Base-by-base conservation (phyloP, 2,329 filamentous ascomycete species). In the Trichophaea hybrida region DNA sequence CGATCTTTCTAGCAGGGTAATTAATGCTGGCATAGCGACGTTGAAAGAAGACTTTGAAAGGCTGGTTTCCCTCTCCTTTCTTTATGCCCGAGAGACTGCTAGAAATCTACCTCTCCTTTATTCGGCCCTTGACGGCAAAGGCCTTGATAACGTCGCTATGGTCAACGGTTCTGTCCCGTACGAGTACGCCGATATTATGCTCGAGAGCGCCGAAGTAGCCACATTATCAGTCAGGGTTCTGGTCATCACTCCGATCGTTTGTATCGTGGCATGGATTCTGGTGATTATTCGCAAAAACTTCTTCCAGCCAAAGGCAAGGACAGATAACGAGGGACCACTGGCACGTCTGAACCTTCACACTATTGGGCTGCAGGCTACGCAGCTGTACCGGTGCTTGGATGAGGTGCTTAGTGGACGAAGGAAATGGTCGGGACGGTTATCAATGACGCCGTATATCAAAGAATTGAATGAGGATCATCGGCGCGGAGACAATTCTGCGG, bases 301-400 rank as follows among this genome's bases (percentile, higher is more conserved):
- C 13, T 51, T 24, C n/a, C 15, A 51, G 12, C 15, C 32, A 5
- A 31, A 12, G n/a, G 12, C 32, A 6, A n/a, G n/a, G 5, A 8
- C 35, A n/a, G n/a, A 17, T 7, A 55, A 55, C 31, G 2, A 6
- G 4, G 51, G 51, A n/a, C n/a, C n/a, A n/a, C 12, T 55, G 32
- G 5, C 10, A 13, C 31, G 51, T 17, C 51, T 17, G 10, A 40
- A 35, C 32, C n/a, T 55, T 5, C 34, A 17, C 31, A 55, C 51
- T n/a, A 15, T 37, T n/a, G 51, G 32, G n/a, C 35, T 55, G 10
- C 13, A 35, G 31, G 32, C 51, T 6, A 40, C 34, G 5, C 51
- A 55, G 35, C n/a, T 55, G 24, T 55, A 55, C 51, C 10, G 51
- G 12, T 17, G 13, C n/a, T 32, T 55, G n/a, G 51, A 55, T 55